These are phyloP conservation scores for Escovopsis sp. DNA, from an alignment of 2,329 filamentous ascomycete species.

Conservation along the genomic window DNA sequence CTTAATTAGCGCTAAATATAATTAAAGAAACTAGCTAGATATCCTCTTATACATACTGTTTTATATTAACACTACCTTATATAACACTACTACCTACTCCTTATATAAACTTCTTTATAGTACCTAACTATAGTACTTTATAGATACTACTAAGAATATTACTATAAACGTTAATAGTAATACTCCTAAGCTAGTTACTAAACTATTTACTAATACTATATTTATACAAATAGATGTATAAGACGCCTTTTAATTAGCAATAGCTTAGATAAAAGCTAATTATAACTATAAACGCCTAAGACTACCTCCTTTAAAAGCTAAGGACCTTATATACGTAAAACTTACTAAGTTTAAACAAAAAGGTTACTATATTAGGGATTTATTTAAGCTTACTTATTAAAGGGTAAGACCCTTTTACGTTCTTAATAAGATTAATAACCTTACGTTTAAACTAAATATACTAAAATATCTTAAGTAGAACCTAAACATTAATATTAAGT, in stretches of 20 bases:
- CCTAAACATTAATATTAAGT: no score
- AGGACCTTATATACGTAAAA: not conserved
- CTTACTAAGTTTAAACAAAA: not conserved
- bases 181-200: not conserved
- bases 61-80: not conserved
- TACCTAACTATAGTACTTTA: not conserved
- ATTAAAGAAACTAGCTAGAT: not conserved
- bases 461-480: no score
- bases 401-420: not conserved
- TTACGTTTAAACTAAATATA: not conserved
- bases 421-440: not conserved
- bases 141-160: not conserved
- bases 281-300: not conserved
- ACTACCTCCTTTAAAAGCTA: not conserved
- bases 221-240: not conserved
- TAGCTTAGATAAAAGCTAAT: not conserved
- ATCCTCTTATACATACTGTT: not conserved
- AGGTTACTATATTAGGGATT: not conserved
- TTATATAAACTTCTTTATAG: not conserved
- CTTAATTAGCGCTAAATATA: not conserved
- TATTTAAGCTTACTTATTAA: not conserved
- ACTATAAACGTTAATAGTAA: not conserved
- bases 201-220: not conserved
- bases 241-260: not conserved
- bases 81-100: not conserved